phyloP scores from a whole-genome alignment of 1,139 yeast species.

The Candida anutae region DNA sequence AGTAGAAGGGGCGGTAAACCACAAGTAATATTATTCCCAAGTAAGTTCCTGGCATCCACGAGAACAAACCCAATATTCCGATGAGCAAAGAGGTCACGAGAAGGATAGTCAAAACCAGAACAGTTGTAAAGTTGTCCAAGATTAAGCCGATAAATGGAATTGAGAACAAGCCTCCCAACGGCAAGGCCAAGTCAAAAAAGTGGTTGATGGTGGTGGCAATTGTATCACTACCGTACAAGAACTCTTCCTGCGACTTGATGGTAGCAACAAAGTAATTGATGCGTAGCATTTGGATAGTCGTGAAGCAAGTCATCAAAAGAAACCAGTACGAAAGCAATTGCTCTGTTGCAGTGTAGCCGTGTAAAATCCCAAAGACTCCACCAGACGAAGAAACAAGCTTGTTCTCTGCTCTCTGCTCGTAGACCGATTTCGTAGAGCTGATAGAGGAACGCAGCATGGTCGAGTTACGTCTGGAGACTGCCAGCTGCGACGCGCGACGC shows the following conservation, averaged over 20 bases:
- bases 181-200: constrained; percentile 77
- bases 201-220: constrained; percentile 55
- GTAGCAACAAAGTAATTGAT: constrained; percentile 91
- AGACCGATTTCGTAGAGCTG: constrained; percentile 43
- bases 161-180: constrained; percentile 77
- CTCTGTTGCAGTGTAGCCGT: constrained; percentile 49
- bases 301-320: constrained; percentile 63
- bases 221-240: constrained; percentile 44
- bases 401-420: constrained; percentile 58
- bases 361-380: constrained; percentile 82
- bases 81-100: constrained; percentile 47
- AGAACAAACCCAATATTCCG: constrained; percentile 60
- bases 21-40: constrained; percentile 65
- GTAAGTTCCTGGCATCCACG: constrained; percentile 46
- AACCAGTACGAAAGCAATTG: constrained; percentile 80
- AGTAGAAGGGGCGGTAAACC: constrained; percentile 84
- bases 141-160: constrained; percentile 84
- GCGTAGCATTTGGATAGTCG: constrained; percentile 82
- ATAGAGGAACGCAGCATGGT: constrained; percentile 25
- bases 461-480: constrained; percentile 28
- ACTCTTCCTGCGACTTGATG: constrained; percentile 68
- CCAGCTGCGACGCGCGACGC: constrained; percentile 22
- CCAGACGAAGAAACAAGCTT: constrained; percentile 49
- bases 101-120: constrained; percentile 48
- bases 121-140: constrained; percentile 64